These are phyloP conservation scores for Pachysandra terminalis DNA, from an alignment of 164 flowering plant genomes.

Conservation along the genomic window DNA sequence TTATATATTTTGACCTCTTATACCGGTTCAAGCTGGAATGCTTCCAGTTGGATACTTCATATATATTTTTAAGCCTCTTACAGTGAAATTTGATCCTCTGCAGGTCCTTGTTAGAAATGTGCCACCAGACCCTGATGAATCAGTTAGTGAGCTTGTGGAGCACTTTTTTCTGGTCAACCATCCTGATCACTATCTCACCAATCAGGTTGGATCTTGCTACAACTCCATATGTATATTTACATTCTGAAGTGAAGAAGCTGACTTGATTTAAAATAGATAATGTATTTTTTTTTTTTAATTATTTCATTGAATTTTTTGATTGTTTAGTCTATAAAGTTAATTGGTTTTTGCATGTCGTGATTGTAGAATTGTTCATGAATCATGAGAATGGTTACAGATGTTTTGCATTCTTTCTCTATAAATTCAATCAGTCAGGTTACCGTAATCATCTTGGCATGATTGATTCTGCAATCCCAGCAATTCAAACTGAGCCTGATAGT, in stretches of 20 bases:
- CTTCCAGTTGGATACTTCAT: constrained; percentile 9
- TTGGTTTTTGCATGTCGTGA: no score
- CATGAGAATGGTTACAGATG: no score
- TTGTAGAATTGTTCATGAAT: no score
- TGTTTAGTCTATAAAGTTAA: no score
- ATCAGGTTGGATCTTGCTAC: constrained; percentile 57
- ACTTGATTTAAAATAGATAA: no score
- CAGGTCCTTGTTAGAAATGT: constrained; percentile 92
- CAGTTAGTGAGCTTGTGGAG: constrained; percentile 78
- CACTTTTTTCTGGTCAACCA: constrained; percentile 88
- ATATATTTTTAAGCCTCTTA: no score
- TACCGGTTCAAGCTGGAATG: not conserved
- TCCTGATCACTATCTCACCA: constrained; percentile 74
- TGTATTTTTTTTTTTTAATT: not conserved
- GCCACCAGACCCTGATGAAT: constrained; percentile 84
- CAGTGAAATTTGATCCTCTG: constrained; percentile 5
- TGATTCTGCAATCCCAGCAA: no score
- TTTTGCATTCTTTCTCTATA: no score
- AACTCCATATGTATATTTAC: not conserved
- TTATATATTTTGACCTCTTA: not conserved
- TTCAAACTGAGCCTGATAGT: no score
- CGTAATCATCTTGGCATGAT: no score
- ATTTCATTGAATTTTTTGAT: no score
- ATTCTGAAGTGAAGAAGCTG: not conserved
- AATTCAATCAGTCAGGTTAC: no score